phyloP scores from a whole-genome alignment of 208 protist species.

The Angomonas deanei region DNA sequence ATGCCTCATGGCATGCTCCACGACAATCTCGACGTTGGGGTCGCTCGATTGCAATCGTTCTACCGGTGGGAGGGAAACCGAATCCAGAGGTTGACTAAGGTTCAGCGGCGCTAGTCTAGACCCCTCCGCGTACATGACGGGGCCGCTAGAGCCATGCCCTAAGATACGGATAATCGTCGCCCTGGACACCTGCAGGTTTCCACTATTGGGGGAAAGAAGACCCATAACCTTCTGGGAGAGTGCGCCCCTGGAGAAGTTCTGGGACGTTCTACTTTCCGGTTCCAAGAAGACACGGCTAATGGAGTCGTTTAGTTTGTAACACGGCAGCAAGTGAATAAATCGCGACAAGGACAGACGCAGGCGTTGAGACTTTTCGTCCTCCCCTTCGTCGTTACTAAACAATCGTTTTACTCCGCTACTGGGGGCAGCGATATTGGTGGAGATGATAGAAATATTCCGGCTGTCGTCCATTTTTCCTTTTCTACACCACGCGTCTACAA shows the following conservation, averaged over 20 bases:
- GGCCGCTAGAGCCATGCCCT: slow-evolving; percentile 11
- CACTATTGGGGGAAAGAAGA: not conserved
- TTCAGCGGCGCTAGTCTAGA: not conserved
- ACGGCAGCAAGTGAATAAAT: not conserved
- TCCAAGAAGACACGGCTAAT: not conserved
- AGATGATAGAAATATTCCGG: not conserved
- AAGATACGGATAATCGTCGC: slow-evolving; percentile 7
- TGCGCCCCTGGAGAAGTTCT: not conserved
- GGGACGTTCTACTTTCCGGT: not conserved
- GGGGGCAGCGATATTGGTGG: not conserved
- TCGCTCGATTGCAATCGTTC: not conserved
- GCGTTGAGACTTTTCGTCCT: not conserved
- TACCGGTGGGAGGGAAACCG: not conserved
- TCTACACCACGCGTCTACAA: not conserved
- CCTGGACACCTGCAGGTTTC: not conserved
- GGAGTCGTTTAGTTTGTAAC: not conserved
- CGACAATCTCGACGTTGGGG: not conserved
- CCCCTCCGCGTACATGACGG: slow-evolving; percentile 14
- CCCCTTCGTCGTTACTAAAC: not conserved
- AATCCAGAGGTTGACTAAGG: not conserved
- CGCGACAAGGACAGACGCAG: not conserved
- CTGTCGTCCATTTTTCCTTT: not conserved
- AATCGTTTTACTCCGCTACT: not conserved
- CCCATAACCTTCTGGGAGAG: not conserved
- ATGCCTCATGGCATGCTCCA: not conserved